phyloP scores from a whole-genome alignment of 116 monocot genomes.

The Phalaenopsis hybrid region DNA sequence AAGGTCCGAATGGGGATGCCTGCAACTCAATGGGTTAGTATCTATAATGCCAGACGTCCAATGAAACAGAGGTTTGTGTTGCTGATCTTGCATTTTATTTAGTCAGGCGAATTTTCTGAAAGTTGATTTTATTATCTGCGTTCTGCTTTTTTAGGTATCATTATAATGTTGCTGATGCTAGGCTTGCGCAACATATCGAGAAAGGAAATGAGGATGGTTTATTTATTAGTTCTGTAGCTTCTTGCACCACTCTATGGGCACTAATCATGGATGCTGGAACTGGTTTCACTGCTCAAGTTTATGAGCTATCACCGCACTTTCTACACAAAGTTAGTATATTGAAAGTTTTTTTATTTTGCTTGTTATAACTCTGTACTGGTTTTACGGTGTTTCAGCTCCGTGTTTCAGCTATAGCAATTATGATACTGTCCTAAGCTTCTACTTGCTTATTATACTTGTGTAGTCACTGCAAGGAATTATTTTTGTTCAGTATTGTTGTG shows the following conservation, averaged over 20 bases:
- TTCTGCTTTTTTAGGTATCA: slow-evolving; percentile 36
- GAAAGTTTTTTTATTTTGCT: background rate
- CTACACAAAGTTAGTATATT: slow-evolving; percentile 37
- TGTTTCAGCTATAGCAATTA: background rate
- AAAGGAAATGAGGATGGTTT: slow-evolving; percentile 59
- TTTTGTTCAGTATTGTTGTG: background rate
- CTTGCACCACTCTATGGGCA: slow-evolving; percentile 52
- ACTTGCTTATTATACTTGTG: background rate
- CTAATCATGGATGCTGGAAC: slow-evolving; percentile 67
- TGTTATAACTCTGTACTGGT: background rate
- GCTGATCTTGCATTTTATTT: background rate
- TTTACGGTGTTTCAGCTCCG: background rate
- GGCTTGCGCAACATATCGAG: slow-evolving; percentile 39
- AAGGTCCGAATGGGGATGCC: slow-evolving; percentile 59
- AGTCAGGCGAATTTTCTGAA: background rate
- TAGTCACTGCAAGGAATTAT: background rate
- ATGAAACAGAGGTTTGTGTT: slow-evolving; percentile 53
- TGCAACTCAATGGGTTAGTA: slow-evolving; percentile 60
- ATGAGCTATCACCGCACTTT: slow-evolving; percentile 37
- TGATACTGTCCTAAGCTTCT: background rate
- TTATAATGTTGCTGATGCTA: slow-evolving; percentile 50
- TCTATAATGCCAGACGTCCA: slow-evolving; percentile 45
- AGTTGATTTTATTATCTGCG: background rate
- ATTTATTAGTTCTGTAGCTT: slow-evolving; percentile 48
- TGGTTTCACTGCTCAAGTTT: slow-evolving; percentile 47